Evolutionary conservation across 805 yeast genomes (phyloP).

Genomic region (Yarrowia hollandica): DNA sequence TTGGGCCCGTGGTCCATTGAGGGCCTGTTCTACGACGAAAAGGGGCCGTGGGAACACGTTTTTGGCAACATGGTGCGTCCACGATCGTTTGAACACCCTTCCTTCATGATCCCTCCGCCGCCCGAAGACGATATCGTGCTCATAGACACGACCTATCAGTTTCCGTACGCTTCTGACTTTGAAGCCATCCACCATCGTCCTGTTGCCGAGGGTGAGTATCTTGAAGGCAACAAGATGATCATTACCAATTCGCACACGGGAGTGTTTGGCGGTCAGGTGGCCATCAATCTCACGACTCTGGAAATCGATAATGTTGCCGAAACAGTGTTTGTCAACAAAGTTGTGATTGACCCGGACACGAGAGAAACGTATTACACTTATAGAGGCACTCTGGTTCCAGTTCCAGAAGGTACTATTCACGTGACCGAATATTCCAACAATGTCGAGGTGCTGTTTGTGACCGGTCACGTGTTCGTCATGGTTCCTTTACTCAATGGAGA

Average conservation of each 20-base stretch:
- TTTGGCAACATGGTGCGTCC: not conserved
- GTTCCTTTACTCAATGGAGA: not conserved
- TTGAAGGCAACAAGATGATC: slow-evolving; percentile 8
- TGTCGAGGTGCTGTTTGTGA: not conserved
- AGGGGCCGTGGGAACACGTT: slow-evolving; percentile 1
- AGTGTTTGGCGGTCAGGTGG: not conserved
- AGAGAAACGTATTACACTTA: not conserved
- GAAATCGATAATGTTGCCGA: not conserved
- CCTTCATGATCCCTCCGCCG: not conserved
- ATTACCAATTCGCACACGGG: not conserved
- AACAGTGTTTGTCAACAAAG: not conserved
- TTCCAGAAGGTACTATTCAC: not conserved
- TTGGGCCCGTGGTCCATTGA: not conserved
- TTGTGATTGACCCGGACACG: not conserved
- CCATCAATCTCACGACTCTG: slow-evolving; percentile 5
- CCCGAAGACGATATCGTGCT: not conserved
- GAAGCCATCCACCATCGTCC: slow-evolving; percentile 7
- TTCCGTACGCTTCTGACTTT: not conserved
- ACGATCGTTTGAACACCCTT: not conserved
- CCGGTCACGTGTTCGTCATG: not conserved
- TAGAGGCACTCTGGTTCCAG: not conserved
- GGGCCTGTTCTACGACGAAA: not conserved
- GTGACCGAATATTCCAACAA: not conserved
- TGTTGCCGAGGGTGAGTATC: slow-evolving; percentile 1
- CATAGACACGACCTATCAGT: not conserved